phyloP scores from a whole-genome alignment of 768 basidiomycete genomes.

The Boletus coccyginus region DNA sequence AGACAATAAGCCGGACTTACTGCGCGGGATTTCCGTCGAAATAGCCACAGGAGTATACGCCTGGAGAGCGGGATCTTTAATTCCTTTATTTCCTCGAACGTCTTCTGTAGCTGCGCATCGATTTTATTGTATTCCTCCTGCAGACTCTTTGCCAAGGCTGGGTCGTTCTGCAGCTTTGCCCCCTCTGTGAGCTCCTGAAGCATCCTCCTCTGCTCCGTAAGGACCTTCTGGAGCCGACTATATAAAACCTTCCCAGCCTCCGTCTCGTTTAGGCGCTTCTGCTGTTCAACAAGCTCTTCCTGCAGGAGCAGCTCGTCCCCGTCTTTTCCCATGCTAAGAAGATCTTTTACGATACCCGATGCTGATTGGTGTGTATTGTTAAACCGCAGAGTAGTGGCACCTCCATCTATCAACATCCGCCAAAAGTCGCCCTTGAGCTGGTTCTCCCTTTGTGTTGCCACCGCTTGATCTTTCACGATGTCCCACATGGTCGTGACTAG shows the following conservation, averaged over 20 bases:
- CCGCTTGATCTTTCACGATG: slow-evolving; percentile 10
- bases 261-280: slow-evolving; percentile 20
- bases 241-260: slow-evolving; percentile 19
- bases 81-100: slow-evolving; percentile 20
- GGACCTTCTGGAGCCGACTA: slow-evolving; percentile 16
- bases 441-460: slow-evolving; percentile 14
- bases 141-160: slow-evolving; percentile 6
- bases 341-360: background rate
- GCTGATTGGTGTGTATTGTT: background rate
- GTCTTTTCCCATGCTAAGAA: background rate
- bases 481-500: slow-evolving; percentile 42
- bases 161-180: slow-evolving; percentile 13
- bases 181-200: slow-evolving; percentile 18
- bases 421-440: slow-evolving; percentile 31
- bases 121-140: slow-evolving; percentile 11
- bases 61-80: slow-evolving; percentile 18
- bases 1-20: background rate
- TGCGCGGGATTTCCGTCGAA: slow-evolving; percentile 1
- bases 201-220: slow-evolving; percentile 13
- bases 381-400: slow-evolving; percentile 1
- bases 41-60: slow-evolving; percentile 8
- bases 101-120: slow-evolving; percentile 8
- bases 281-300: slow-evolving; percentile 16
- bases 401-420: background rate
- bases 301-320: slow-evolving; percentile 12